Evolutionary conservation across 768 basidiomycete species (phyloP), one percentile per base, ranked within the genome.

Genomic region (Pleurotus cornucopiae): DNA sequence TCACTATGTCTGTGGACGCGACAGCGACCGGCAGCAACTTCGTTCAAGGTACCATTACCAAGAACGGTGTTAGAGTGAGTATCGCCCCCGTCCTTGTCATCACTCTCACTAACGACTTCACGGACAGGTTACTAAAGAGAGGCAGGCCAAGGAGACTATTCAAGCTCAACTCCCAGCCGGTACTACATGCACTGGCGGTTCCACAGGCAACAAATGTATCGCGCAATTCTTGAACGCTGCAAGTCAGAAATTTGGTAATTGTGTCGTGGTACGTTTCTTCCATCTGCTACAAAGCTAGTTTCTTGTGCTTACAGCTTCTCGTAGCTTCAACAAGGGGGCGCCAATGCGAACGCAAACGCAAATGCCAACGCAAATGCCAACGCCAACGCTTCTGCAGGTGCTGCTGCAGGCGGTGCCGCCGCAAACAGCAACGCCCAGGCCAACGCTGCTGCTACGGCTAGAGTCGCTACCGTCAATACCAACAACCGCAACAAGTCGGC

Each of bases 161-260:
- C 51, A 53, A 21, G 80, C 76, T 48, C 58, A 70, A 52, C 70
- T 85, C 30, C 81, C 83, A 3, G 65, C 76, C 20, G 75, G 73
- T 21, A 80, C 76, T 4, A 73, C 65, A 54, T 84, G 83, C 65
- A 71, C 76, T 9, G 82, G 82, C 53, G 83, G 82, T 37, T 26
- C 66, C 0, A 57, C 67, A 4, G 66, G 69, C 1, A 71, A 80
- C 64, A 69, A 72, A 25, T 85, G 82, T 65, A 69, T 85, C 57
- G 78, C 74, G 68, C 75, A 77, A 30, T 78, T 83, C 61, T 40
- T 41, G 38, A 53, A 53, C 39, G 73, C 66, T 39, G 78, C 79
- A 13, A 65, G 75, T 18, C 74, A 71, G 20, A 76, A 78, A 30
- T 82, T 82, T 65, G 81, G 82, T 54, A 82, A 80, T 64, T 84